Evolutionary conservation across 2,329 filamentous ascomycete genomes (phyloP).

Genomic region (Fonsecaea pedrosoi): DNA sequence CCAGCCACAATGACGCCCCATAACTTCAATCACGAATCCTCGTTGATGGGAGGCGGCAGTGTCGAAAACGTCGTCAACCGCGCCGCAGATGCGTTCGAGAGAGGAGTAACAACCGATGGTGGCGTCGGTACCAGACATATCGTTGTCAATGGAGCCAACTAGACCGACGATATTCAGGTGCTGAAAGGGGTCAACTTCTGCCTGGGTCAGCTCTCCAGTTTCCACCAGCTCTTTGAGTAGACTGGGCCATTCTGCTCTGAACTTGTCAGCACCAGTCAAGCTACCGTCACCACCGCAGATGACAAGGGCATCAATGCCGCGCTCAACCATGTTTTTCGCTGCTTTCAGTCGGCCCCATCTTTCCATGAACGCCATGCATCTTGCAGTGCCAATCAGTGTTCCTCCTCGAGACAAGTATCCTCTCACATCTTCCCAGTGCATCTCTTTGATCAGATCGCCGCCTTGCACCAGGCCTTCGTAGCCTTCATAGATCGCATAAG

Average conservation of each 20-base stretch:
- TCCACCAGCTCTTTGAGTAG: constrained; percentile 83
- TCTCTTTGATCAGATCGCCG: constrained; percentile 83
- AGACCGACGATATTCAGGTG: constrained; percentile 95
- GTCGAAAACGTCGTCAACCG: constrained; percentile 91
- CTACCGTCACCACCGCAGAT: constrained; percentile 98
- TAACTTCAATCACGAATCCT: constrained; percentile 97
- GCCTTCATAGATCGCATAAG: constrained; percentile 86
- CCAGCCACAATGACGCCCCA: constrained; percentile 98
- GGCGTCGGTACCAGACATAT: constrained; percentile 94
- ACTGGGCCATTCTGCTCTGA: constrained; percentile 89
- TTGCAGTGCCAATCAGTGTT: constrained; percentile 92
- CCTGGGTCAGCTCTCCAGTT: constrained; percentile 71
- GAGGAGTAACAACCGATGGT: constrained; percentile 98
- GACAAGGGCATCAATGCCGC: constrained; percentile 93
- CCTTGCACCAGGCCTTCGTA: constrained; percentile 95
- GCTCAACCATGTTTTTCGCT: constrained; percentile 91
- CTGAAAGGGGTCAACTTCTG: constrained; percentile 76
- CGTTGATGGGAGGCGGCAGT: constrained; percentile 95
- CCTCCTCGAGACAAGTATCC: constrained; percentile 94
- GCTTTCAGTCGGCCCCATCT: constrained; percentile 80
- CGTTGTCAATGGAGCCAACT: constrained; percentile 97
- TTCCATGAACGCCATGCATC: constrained; percentile 91
- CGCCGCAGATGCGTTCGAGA: constrained; percentile 88
- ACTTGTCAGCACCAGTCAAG: constrained; percentile 92
- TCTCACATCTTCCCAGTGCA: constrained; percentile 91